phyloP scores from a whole-genome alignment of 441 rosid species.

The Mallotus japonicus region DNA sequence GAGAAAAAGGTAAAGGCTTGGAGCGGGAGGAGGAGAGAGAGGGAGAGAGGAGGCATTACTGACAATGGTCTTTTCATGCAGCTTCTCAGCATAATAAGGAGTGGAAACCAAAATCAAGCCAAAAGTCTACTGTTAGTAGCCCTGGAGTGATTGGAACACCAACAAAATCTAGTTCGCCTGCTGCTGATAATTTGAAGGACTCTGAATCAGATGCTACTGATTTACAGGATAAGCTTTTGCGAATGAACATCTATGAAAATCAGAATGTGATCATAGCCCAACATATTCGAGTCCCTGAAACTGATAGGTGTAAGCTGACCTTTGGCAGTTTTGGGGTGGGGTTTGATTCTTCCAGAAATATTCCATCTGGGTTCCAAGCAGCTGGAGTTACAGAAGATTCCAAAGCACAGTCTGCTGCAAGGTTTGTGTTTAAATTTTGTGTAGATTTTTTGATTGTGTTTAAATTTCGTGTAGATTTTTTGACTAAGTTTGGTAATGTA shows the following conservation, averaged over 20 bases:
- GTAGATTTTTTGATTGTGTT: conserved; percentile 17
- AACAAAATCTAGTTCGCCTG: conserved; percentile 44
- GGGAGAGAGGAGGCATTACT: not conserved
- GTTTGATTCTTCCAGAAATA: conserved; percentile 45
- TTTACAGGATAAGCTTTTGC: conserved; percentile 55
- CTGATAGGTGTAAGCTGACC: conserved; percentile 68
- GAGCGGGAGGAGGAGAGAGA: not conserved
- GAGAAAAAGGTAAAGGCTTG: not conserved
- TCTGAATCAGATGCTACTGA: conserved; percentile 45
- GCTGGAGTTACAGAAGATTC: conserved; percentile 44
- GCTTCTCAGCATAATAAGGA: conserved; percentile 71
- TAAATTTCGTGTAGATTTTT: not conserved
- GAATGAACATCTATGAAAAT: conserved; percentile 43
- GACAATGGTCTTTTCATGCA: conserved; percentile 32
- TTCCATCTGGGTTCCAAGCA: conserved; percentile 37
- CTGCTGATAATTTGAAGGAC: conserved; percentile 44
- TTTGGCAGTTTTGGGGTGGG: conserved; percentile 84
- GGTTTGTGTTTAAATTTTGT: conserved; percentile 40
- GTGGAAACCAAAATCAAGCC: conserved; percentile 86
- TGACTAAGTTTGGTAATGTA: not conserved
- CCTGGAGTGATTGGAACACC: conserved; percentile 78
- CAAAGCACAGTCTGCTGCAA: conserved; percentile 46
- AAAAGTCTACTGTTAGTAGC: conserved; percentile 44
- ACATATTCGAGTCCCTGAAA: conserved; percentile 78
- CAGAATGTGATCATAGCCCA: conserved; percentile 85